A percentile compares a stretch with the other conserved stretches of the same genome.
Conservation (phyloP, 805 yeast species). For the Hanseniaspora valbyensis region DNA sequence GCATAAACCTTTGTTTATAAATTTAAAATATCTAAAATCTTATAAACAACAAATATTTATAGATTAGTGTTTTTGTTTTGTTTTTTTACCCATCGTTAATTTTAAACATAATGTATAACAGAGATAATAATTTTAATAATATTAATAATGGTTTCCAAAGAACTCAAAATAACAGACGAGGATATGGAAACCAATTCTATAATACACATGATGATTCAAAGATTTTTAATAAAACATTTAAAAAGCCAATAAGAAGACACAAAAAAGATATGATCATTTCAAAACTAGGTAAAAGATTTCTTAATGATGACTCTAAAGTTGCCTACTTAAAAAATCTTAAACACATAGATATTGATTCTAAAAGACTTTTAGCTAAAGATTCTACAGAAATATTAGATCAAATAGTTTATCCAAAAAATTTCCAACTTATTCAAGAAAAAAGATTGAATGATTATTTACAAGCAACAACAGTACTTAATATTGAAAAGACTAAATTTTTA, state of each 20-base stretch:
- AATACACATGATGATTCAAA: background rate
- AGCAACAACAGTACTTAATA: background rate
- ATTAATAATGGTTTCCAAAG: background rate
- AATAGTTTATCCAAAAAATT: background rate
- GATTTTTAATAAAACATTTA: background rate
- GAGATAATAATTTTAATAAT: background rate
- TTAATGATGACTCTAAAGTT: background rate
- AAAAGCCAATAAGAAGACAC: constrained; percentile 12
- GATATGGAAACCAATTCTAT: constrained; percentile 21
- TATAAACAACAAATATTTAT: no score
- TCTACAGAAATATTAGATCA: background rate
- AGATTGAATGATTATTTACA: background rate
- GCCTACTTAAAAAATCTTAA: background rate
- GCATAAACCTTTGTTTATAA: no score
- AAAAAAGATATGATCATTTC: constrained; percentile 7
- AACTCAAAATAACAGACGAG: background rate
- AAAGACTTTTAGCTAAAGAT: background rate
- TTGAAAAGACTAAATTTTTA: background rate
- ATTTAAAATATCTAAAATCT: no score
- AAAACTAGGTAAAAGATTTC: constrained; percentile 13
- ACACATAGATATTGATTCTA: background rate
- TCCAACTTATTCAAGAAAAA: background rate
- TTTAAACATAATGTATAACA: background rate
- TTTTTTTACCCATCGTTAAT: no score
- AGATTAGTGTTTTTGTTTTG: no score